Evolutionary conservation across 805 yeast genomes (phyloP).

Genomic region (Kuraishia floccosa): DNA sequence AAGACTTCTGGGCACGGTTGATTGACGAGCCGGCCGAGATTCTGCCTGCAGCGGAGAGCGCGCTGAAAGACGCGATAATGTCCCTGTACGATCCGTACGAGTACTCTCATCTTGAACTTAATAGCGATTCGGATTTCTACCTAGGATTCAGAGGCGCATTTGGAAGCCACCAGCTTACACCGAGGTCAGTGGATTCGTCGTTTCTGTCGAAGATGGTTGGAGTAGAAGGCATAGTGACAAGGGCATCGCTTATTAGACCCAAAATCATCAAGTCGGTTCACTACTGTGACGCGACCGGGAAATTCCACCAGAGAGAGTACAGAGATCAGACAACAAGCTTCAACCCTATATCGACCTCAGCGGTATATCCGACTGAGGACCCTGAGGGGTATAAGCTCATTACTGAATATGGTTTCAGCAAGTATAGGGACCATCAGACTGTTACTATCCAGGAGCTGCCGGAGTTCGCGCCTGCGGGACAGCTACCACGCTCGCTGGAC

Average conservation of each 20-base stretch:
- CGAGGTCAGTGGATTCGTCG: slow-evolving; percentile 73
- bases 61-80: slow-evolving; percentile 68
- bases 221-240: slow-evolving; percentile 90
- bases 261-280: slow-evolving; percentile 87
- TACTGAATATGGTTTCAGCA: slow-evolving; percentile 88
- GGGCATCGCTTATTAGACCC: slow-evolving; percentile 89
- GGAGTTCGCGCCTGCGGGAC: slow-evolving; percentile 96
- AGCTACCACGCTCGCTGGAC: slow-evolving; percentile 87
- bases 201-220: slow-evolving; percentile 75
- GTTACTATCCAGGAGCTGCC: slow-evolving; percentile 96
- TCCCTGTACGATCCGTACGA: slow-evolving; percentile 58
- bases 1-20: slow-evolving; percentile 66
- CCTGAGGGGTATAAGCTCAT: slow-evolving; percentile 78
- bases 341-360: slow-evolving; percentile 72
- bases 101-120: slow-evolving; percentile 37
- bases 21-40: slow-evolving; percentile 71
- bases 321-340: slow-evolving; percentile 88
- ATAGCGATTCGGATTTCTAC: slow-evolving; percentile 54
- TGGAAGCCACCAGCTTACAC: slow-evolving; percentile 79
- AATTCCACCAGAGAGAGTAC: slow-evolving; percentile 86
- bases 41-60: slow-evolving; percentile 83
- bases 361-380: slow-evolving; percentile 88
- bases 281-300: slow-evolving; percentile 74
- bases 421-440: slow-evolving; percentile 90
- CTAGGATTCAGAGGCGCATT: slow-evolving; percentile 84